These are phyloP conservation scores for Fusarium napiforme DNA, from an alignment of 2,329 filamentous ascomycete genomes.

Conservation along the genomic window DNA sequence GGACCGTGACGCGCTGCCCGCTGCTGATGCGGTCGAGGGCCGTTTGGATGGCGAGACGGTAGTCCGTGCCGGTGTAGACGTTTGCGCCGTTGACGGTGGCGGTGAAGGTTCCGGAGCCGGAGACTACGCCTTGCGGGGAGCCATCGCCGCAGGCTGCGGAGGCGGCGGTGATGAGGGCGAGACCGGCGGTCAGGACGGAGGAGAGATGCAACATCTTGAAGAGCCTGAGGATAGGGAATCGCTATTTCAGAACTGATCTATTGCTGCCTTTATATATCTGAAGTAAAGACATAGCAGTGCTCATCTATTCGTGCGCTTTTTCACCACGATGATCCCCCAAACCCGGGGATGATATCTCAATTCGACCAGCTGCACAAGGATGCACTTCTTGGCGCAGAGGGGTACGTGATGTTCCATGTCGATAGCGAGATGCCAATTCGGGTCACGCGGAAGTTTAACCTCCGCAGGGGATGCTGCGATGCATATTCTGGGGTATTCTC, in stretches of 20 bases:
- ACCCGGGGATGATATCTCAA: background rate
- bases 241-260: background rate
- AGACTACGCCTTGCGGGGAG: slow-evolving; percentile 58
- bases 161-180: slow-evolving; percentile 54
- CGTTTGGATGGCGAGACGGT: slow-evolving; percentile 64
- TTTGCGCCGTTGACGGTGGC: slow-evolving; percentile 56
- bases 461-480: background rate
- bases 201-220: slow-evolving; percentile 49
- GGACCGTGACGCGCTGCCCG: slow-evolving; percentile 64
- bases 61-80: slow-evolving; percentile 65
- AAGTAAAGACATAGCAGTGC: too few species aligned
- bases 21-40: slow-evolving; percentile 62
- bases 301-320: slow-evolving; percentile 22
- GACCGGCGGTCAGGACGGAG: slow-evolving; percentile 51
- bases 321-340: rapidly evolving
- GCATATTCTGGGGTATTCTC: background rate
- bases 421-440: slow-evolving; percentile 6
- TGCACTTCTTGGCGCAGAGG: background rate
- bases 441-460: slow-evolving; percentile 16
- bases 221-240: background rate
- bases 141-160: slow-evolving; percentile 61
- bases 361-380: background rate
- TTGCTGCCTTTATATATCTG: background rate
- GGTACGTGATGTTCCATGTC: background rate
- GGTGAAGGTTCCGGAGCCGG: slow-evolving; percentile 59